Base-by-base conservation (phyloP, 257 asterid species). In the Penstemon barbatus region DNA sequence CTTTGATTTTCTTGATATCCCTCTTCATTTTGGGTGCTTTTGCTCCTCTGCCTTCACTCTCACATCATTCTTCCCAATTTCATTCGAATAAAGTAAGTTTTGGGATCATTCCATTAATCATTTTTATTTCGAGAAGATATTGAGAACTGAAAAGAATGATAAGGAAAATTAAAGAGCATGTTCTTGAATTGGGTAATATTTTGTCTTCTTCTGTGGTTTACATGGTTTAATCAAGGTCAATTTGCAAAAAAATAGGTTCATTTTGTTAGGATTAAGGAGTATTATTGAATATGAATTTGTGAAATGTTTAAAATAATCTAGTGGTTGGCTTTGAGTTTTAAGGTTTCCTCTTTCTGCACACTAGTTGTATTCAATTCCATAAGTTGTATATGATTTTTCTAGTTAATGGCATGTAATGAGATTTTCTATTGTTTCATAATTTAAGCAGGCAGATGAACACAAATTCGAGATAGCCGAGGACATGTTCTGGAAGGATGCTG, bases 401-500 rank as follows among this genome's bases (percentile, higher is more conserved):
- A 15, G 4, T n/a, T 42, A 53, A 4, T 13, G 18, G 41, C 52
- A 39, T 58, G 37, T 33, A 63, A 43, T 66, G n/a, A 4, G 66
- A 61, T 56, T 71, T 67, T 8, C 53, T 36, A 18, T 10, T 36
- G 6, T 40, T 75, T 12, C 65, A 10, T 62, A 10, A 11, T 56
- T n/a, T 63, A 68, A 44, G n/a, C 79, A 91, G 97, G 79, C 70
- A 60, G 55, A 71, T 77, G 84, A 51, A 59, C 77, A 57, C 8
- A 86, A 74, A 61, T 92, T 90, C 77, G 90, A 81, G 80, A 92
- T 92, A 69, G 85, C 79, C 1, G 82, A 89, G 65, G 97, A 92
- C 70, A 84, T 75, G 89, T 92, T 92, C 71, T 90, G 96, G 98
- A 90, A 84, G 79, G 97, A 92, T 68, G 96, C 89, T 7, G 72